These are phyloP conservation scores for Apiotrichum akiyoshidainum DNA, from an alignment of 1,284 basidiomycete species.

Conservation along the genomic window DNA sequence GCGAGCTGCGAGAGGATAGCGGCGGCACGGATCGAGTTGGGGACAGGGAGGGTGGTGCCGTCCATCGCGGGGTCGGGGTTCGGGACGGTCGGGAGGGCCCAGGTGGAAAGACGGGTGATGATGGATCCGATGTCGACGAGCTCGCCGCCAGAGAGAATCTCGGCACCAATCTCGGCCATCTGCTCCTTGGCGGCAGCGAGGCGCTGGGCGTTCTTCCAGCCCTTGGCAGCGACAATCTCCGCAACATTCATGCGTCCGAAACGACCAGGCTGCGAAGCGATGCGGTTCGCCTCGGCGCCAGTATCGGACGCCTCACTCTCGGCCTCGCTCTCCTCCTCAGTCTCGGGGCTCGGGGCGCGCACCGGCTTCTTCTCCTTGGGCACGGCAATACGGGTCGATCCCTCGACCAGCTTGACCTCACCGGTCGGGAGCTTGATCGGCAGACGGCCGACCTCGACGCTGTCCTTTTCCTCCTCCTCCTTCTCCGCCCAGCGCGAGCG, in stretches of 20 bases:
- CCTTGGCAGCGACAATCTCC: constrained; percentile 62
- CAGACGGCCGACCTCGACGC: constrained; percentile 61
- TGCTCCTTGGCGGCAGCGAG: constrained; percentile 82
- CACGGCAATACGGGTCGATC: constrained; percentile 52
- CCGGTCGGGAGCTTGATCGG: constrained; percentile 83
- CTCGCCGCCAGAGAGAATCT: constrained; percentile 71
- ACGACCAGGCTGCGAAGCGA: constrained; percentile 52
- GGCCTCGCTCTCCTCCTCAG: constrained; percentile 53
- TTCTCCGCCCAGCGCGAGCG: constrained; percentile 32
- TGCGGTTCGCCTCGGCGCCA: constrained; percentile 45
- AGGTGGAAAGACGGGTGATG: constrained; percentile 78
- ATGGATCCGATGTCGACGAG: constrained; percentile 62
- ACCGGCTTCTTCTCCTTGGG: constrained; percentile 44
- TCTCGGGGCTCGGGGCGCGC: constrained; percentile 50
- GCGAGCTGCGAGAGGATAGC: constrained; percentile 88
- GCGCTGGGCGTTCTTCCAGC: constrained; percentile 62
- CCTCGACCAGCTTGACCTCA: constrained; percentile 57
- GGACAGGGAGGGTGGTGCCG: constrained; percentile 61
- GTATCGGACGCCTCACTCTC: constrained; percentile 54
- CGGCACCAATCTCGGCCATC: constrained; percentile 81
- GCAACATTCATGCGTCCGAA: constrained; percentile 77
- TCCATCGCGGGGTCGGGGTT: constrained; percentile 59
- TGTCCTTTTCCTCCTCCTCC: constrained; percentile 32
- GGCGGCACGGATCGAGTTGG: constrained; percentile 77
- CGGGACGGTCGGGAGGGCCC: constrained; percentile 68